A percentile compares a stretch with the other conserved stretches of the same genome.
Conservation (phyloP, 371 early-diverging fungal genomes). For the Chytridiales sp. region DNA sequence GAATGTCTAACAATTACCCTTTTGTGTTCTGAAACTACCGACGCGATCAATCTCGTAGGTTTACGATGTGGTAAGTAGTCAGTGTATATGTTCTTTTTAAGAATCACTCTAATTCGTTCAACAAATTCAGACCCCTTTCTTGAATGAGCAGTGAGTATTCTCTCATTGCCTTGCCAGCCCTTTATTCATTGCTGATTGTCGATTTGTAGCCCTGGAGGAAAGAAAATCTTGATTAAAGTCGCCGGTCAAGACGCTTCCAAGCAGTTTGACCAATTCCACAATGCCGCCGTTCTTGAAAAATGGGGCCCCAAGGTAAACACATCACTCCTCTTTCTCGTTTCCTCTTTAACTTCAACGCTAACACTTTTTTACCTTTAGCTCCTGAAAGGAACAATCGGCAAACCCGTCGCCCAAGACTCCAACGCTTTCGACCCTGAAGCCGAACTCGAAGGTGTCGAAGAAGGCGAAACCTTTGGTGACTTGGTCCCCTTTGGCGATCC, state of each 20-base stretch:
- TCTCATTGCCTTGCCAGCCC: too few species aligned
- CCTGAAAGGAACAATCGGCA: constrained; percentile 25
- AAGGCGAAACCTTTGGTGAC: constrained; percentile 66
- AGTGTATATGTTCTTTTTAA: not conserved
- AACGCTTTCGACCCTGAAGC: constrained; percentile 13
- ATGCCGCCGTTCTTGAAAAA: constrained; percentile 43
- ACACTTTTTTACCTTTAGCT: constrained; percentile 18
- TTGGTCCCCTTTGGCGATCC: constrained; percentile 82
- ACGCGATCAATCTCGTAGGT: constrained; percentile 9
- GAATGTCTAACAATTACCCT: too few species aligned
- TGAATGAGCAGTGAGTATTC: constrained; percentile 15
- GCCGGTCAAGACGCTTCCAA: constrained; percentile 87
- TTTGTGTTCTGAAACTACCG: not conserved
- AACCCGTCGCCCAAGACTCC: constrained; percentile 5
- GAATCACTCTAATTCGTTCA: not conserved
- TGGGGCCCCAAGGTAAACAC: constrained; percentile 35
- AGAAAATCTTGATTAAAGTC: constrained; percentile 70
- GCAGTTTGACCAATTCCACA: constrained; percentile 86
- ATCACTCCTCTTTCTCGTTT: not conserved
- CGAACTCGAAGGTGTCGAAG: constrained; percentile 34
- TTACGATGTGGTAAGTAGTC: constrained; percentile 31
- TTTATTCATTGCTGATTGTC: too few species aligned
- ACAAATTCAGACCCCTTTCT: constrained; percentile 3
- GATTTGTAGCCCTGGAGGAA: constrained; percentile 47
- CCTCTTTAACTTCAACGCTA: not conserved